phyloP scores from a whole-genome alignment of 2,329 filamentous ascomycete genomes.

The Aphanocladium album region DNA sequence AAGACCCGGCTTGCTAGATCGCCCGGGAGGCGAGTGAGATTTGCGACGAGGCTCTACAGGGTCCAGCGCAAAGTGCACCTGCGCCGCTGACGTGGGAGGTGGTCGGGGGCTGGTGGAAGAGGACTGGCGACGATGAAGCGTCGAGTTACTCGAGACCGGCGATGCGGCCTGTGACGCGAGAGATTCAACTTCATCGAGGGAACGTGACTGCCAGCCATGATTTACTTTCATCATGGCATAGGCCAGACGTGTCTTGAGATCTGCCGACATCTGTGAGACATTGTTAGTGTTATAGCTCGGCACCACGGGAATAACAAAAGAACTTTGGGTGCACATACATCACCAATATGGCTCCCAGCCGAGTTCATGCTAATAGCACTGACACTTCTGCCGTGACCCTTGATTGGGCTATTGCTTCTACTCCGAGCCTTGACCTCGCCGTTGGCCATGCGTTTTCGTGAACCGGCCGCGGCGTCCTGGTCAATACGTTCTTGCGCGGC shows the following conservation, averaged over 20 bases:
- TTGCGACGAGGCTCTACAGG: conserved; percentile 20
- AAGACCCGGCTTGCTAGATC: conserved; percentile 33
- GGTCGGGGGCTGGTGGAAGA: conserved; percentile 49
- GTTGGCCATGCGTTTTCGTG: conserved; percentile 71
- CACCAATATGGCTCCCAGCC: conserved; percentile 66
- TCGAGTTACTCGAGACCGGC: conserved; percentile 54
- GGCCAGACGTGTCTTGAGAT: conserved; percentile 76
- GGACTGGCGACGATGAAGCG: conserved; percentile 47
- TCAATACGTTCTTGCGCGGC: conserved; percentile 47
- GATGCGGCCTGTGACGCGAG: conserved; percentile 65
- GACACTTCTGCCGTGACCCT: conserved; percentile 64
- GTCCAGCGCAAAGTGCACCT: conserved; percentile 23
- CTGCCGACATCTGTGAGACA: conserved; percentile 60
- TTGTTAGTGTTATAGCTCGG: conserved; percentile 1
- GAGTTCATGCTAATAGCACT: conserved; percentile 61
- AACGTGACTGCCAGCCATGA: conserved; percentile 78
- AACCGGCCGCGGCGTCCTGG: conserved; percentile 33
- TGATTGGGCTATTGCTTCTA: conserved; percentile 41
- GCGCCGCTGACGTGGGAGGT: conserved; percentile 28
- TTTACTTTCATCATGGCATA: conserved; percentile 95
- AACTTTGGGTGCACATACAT: conserved; percentile 50
- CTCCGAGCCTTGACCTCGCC: conserved; percentile 60
- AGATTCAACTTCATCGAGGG: conserved; percentile 72
- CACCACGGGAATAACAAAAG: conserved; percentile 16
- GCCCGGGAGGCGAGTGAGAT: conserved; percentile 34